Evolutionary conservation across 208 protist genomes (phyloP).

Genomic region (Sergeia podlipaevii): DNA sequence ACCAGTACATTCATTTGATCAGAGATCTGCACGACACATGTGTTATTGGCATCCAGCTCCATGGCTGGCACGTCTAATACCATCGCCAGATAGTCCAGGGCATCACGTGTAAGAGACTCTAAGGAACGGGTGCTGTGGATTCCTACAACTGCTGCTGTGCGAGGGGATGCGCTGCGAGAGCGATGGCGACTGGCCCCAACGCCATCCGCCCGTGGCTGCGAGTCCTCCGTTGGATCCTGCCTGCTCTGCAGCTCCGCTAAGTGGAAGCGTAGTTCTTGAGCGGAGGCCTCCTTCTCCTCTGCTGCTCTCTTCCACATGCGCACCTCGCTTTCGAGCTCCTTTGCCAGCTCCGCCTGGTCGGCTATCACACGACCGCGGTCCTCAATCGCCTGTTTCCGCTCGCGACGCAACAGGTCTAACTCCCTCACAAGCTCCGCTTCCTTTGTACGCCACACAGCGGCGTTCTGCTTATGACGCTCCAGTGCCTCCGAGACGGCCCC

Average conservation of each 20-base stretch:
- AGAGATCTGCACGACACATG: constrained; percentile 48
- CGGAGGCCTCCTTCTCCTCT: constrained; percentile 1
- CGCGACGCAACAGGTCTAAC: constrained; percentile 51
- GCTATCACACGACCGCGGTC: constrained; percentile 21
- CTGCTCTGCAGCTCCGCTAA: constrained; percentile 8
- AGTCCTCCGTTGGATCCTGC: constrained; percentile 11
- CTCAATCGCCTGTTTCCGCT: constrained; percentile 23
- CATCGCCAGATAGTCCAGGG: constrained; percentile 22
- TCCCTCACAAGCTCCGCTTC: constrained; percentile 60
- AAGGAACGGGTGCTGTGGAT: background rate
- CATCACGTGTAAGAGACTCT: constrained; percentile 8
- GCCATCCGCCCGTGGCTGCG: constrained; percentile 1
- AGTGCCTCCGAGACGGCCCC: constrained; percentile 19
- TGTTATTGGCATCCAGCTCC: constrained; percentile 58
- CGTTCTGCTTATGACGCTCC: too few relatives aligned
- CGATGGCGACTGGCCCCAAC: constrained; percentile 4
- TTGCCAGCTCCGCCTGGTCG: constrained; percentile 28
- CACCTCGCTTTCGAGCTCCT: constrained; percentile 32
- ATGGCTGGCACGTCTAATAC: constrained; percentile 21
- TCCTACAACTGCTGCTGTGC: background rate
- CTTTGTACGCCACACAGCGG: constrained; percentile 41
- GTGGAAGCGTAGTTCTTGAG: constrained; percentile 4
- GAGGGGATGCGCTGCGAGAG: background rate
- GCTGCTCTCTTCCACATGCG: constrained; percentile 7
- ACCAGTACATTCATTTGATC: constrained; percentile 49